A percentile compares a stretch with the other conserved stretches of the same genome.
Conservation (phyloP, 306 rosid genomes). For the Lupinus albus region DNA sequence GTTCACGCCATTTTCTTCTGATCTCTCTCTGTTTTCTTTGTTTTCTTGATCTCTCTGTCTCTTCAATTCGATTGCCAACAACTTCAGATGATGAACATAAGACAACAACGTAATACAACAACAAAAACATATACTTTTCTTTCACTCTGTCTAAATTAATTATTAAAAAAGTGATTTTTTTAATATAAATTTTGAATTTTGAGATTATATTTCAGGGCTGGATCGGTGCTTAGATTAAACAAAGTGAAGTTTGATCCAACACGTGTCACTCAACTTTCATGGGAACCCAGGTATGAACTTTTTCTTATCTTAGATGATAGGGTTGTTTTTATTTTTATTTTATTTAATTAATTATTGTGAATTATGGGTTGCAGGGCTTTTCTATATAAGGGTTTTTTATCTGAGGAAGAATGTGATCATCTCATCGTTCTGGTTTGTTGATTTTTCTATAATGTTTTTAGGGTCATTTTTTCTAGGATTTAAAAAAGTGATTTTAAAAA, state of each 20-base stretch:
- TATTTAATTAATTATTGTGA: not conserved
- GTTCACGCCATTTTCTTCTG: slow-evolving; percentile 36
- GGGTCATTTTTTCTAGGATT: not conserved
- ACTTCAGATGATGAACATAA: slow-evolving; percentile 32
- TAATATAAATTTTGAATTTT: slow-evolving; percentile 1
- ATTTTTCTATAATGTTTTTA: not conserved
- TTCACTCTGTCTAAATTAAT: not conserved
- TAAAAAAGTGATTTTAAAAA: too few species aligned
- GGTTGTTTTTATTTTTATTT: not conserved
- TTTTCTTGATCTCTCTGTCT: slow-evolving; percentile 51
- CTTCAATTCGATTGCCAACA: slow-evolving; percentile 54
- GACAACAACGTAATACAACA: slow-evolving; percentile 41
- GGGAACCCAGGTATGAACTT: slow-evolving; percentile 72
- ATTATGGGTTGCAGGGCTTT: slow-evolving; percentile 74
- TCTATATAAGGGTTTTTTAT: slow-evolving; percentile 64
- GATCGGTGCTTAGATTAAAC: slow-evolving; percentile 58
- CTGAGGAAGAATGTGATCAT: slow-evolving; percentile 87
- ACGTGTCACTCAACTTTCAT: slow-evolving; percentile 80
- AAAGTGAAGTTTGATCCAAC: slow-evolving; percentile 68
- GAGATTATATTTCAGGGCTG: slow-evolving; percentile 43
- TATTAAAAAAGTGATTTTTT: not conserved
- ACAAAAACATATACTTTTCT: not conserved
- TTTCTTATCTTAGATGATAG: not conserved
- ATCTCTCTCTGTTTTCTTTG: slow-evolving; percentile 50
- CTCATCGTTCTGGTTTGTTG: slow-evolving; percentile 62